Conservation (phyloP, 2,329 filamentous ascomycete genomes). For the Aspergillus transmontanensis region DNA sequence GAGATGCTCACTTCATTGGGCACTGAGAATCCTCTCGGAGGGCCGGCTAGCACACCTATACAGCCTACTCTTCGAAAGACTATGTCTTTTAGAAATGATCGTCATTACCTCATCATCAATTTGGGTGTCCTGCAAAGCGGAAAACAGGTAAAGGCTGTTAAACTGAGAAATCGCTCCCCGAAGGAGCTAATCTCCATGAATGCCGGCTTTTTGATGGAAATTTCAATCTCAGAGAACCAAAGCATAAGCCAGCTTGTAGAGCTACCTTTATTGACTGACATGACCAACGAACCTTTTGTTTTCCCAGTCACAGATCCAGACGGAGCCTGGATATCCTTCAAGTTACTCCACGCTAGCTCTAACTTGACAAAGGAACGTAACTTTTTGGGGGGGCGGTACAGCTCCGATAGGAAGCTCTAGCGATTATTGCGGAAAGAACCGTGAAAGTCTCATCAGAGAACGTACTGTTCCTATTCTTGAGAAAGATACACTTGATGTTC, state of each 20-base stretch:
- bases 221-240: slow-evolving; percentile 10
- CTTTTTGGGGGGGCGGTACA: slow-evolving; percentile 11
- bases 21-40: not conserved
- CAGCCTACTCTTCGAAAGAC: not conserved
- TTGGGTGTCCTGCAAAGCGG: slow-evolving; percentile 12
- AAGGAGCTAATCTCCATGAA: not conserved
- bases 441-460: slow-evolving; percentile 38
- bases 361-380: not conserved
- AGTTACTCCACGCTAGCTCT: not conserved
- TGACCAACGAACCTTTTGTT: slow-evolving; percentile 13
- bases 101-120: slow-evolving; percentile 11
- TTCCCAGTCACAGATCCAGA: slow-evolving; percentile 10
- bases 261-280: slow-evolving; percentile 13
- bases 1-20: slow-evolving; percentile 16
- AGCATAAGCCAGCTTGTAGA: not conserved
- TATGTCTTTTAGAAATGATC: not conserved
- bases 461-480: slow-evolving; percentile 36
- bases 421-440: slow-evolving; percentile 26
- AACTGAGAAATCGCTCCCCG: not conserved
- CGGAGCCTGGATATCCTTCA: slow-evolving; percentile 12
- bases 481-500: slow-evolving; percentile 28
- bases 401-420: slow-evolving; percentile 27
- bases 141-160: slow-evolving; percentile 7
- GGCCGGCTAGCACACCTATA: slow-evolving; percentile 1
- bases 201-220: slow-evolving; percentile 1